Percentiles rank a stretch among this genome's conserved stretches.
Conservation (phyloP, 192 early-diverging fungal species). For the Nowakowskiella sp. region DNA sequence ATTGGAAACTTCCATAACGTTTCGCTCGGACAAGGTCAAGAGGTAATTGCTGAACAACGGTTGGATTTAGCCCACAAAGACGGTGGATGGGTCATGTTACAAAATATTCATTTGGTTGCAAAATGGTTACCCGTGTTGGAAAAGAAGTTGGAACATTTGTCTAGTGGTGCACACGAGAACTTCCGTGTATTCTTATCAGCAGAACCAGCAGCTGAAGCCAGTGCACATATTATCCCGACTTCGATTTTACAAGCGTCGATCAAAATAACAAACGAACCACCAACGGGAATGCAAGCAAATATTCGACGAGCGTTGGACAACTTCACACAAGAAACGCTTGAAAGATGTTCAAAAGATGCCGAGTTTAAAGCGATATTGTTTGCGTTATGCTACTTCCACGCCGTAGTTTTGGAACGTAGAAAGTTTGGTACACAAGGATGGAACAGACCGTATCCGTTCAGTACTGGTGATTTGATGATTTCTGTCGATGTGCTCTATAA, state of each 20-base stretch:
- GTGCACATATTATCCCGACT: constrained; percentile 54
- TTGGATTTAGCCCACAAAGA: constrained; percentile 51
- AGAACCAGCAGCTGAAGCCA: constrained; percentile 55
- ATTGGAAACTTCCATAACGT: constrained; percentile 60
- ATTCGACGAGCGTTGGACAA: constrained; percentile 60
- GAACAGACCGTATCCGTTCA: constrained; percentile 58
- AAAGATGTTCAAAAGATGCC: constrained; percentile 58
- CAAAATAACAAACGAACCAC: constrained; percentile 63
- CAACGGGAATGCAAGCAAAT: constrained; percentile 63
- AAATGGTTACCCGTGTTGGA: constrained; percentile 59
- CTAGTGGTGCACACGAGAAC: constrained; percentile 38
- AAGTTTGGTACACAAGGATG: constrained; percentile 64
- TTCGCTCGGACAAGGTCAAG: constrained; percentile 60
- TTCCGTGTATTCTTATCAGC: constrained; percentile 57
- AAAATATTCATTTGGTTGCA: constrained; percentile 62
- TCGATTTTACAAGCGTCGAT: constrained; percentile 60
- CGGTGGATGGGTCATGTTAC: constrained; percentile 62
- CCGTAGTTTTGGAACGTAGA: constrained; percentile 51
- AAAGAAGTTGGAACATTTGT: constrained; percentile 55
- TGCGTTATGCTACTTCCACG: constrained; percentile 60
- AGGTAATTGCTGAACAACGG: constrained; percentile 60
- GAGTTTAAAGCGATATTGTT: constrained; percentile 54
- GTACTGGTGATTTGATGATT: constrained; percentile 56
- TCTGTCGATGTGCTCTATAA: constrained; percentile 55
- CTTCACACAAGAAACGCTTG: constrained; percentile 53